Conservation (phyloP, 495 filamentous ascomycete genomes). For the Penicillium paradoxum region DNA sequence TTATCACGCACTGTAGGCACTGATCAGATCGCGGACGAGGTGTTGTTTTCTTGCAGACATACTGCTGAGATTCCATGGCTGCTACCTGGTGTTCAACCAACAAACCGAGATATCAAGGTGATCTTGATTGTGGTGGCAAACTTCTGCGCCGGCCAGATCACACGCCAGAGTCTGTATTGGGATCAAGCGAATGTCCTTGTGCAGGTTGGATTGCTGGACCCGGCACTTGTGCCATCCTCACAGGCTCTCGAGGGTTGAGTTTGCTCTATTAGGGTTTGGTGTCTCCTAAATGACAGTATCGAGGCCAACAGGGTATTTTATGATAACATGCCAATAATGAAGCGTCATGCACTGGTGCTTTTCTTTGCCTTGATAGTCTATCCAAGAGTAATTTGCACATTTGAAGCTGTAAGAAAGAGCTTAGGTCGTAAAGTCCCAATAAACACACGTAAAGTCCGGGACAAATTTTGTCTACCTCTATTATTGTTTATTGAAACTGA, state of each 20-base stretch:
- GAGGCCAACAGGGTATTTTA: neutral
- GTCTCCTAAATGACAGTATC: neutral
- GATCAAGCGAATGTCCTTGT: constrained; percentile 76
- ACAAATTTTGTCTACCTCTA: too few species aligned
- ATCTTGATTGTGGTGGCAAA: constrained; percentile 67
- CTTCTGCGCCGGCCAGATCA: constrained; percentile 67
- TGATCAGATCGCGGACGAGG: constrained; percentile 56
- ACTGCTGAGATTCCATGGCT: constrained; percentile 71
- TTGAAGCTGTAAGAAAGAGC: too few species aligned
- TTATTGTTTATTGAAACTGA: too few species aligned
- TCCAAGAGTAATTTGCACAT: too few species aligned
- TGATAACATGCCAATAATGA: neutral
- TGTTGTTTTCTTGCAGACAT: constrained; percentile 60
- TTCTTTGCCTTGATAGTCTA: too few species aligned
- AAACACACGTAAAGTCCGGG: too few species aligned
- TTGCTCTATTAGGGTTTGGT: too few species aligned
- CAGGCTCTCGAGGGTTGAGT: neutral
- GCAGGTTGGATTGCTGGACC: constrained; percentile 70
- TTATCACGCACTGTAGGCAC: constrained; percentile 62
- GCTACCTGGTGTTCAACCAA: constrained; percentile 67
- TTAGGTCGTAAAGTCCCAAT: too few species aligned
- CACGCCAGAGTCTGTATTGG: constrained; percentile 77
- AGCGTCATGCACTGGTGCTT: too few species aligned
- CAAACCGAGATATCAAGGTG: constrained; percentile 58
- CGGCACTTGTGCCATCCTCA: constrained; percentile 37